These are phyloP conservation scores for Acrasis kona DNA, from an alignment of 78 protist species.

Conservation along the genomic window DNA sequence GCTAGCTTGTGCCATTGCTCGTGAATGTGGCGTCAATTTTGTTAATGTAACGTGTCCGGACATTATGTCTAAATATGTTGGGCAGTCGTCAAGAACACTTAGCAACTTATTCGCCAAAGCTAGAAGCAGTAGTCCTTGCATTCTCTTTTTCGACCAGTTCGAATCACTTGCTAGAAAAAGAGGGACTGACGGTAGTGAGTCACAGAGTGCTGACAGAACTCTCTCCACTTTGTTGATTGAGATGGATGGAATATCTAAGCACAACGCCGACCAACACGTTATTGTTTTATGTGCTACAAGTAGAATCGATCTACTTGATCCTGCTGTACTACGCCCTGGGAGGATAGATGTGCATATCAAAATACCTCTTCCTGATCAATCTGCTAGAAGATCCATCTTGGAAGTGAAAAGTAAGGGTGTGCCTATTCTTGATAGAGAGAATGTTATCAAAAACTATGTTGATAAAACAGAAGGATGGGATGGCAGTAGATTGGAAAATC, in stretches of 20 bases:
- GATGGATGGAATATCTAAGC: slow-evolving; percentile 13
- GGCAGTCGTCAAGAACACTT: slow-evolving; percentile 2
- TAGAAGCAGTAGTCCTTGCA: neutral
- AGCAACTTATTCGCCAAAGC: slow-evolving; percentile 1
- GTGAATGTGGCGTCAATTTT: neutral
- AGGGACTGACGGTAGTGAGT: neutral
- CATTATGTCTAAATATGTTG: slow-evolving; percentile 9
- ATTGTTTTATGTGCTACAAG: slow-evolving; percentile 7
- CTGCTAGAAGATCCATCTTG: neutral
- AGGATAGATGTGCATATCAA: slow-evolving; percentile 12
- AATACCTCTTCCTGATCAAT: neutral
- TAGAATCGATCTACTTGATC: neutral
- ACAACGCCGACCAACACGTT: neutral
- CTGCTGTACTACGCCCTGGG: slow-evolving; percentile 21
- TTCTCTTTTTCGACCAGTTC: slow-evolving; percentile 18
- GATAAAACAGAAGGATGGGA: neutral
- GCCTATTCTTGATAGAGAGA: neutral
- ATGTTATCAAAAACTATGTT: neutral
- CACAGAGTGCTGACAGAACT: slow-evolving; percentile 1
- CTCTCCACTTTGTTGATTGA: slow-evolving; percentile 14
- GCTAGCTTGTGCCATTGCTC: neutral
- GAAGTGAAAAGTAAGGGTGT: neutral
- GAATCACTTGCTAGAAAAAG: slow-evolving; percentile 12
- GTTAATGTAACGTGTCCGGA: neutral
- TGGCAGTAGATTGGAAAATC: neutral